Conservation (phyloP, 2,329 filamentous ascomycete genomes). For the Colletotrichum gloeosporioides region DNA sequence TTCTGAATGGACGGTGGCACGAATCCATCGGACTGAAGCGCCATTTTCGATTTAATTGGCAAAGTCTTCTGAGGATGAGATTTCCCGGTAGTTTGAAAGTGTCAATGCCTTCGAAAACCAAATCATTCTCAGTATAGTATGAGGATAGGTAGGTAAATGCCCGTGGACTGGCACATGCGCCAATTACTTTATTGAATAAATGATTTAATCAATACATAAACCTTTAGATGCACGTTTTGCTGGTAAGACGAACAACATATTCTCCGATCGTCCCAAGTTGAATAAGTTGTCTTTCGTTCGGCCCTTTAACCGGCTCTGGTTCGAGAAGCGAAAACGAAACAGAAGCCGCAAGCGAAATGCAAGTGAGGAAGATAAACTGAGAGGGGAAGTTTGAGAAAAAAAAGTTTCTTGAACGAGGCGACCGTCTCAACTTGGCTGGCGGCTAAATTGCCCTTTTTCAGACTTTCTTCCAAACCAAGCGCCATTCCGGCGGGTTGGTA, state of each 20-base stretch:
- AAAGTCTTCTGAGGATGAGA: neutral
- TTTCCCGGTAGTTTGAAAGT: neutral
- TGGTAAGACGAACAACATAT: neutral
- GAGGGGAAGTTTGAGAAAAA: neutral
- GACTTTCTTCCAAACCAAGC: neutral
- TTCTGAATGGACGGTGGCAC: neutral
- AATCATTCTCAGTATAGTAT: neutral
- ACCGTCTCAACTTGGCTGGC: neutral
- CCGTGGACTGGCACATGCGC: neutral
- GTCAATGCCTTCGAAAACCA: neutral
- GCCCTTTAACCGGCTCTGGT: neutral
- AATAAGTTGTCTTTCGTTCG: neutral
- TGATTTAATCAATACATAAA: neutral
- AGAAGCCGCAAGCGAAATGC: neutral
- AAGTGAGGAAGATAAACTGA: neutral
- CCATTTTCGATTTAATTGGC: neutral
- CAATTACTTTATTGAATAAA: neutral
- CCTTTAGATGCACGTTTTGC: neutral
- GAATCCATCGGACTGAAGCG: neutral
- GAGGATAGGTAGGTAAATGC: neutral
- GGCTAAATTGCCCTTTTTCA: neutral
- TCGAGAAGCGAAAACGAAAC: neutral
- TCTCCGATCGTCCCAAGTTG: neutral
- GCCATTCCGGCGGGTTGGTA: neutral
- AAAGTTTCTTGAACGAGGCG: neutral